phyloP scores from a whole-genome alignment of 352 stramenopile genomes.

The Pythium pyrilobum region DNA sequence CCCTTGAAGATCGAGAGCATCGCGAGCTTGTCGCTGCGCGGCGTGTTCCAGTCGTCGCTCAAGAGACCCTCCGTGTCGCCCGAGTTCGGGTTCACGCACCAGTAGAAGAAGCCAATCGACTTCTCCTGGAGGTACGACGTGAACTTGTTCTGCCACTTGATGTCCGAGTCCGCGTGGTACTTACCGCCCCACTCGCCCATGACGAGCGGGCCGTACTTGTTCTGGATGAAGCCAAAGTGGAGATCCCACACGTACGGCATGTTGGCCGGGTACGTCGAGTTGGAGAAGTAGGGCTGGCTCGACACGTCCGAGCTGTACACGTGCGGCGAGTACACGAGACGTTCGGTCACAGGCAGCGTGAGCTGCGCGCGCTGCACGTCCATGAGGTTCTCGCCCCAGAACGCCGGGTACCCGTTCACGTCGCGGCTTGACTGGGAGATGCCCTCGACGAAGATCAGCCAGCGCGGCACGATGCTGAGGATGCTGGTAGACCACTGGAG shows the following conservation, averaged over 20 bases:
- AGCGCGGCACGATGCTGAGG: constrained; percentile 25
- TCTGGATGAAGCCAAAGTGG: constrained; percentile 45
- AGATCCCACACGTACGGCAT: constrained; percentile 46
- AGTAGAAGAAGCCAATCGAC: constrained; percentile 47
- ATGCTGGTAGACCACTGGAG: constrained; percentile 22
- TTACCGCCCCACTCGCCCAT: constrained; percentile 2
- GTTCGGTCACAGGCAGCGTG: constrained; percentile 26
- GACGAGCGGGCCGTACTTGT: too few relatives aligned
- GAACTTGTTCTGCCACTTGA: constrained; percentile 43
- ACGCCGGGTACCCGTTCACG: constrained; percentile 26
- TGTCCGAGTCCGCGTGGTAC: constrained; percentile 29
- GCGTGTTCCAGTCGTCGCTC: constrained; percentile 49
- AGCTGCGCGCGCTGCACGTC: constrained; percentile 20
- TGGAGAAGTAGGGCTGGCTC: constrained; percentile 40
- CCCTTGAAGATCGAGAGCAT: constrained; percentile 40
- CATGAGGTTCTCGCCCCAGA: constrained; percentile 50
- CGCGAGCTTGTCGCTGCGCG: constrained; percentile 34
- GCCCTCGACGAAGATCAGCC: constrained; percentile 56
- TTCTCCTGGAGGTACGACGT: constrained; percentile 26
- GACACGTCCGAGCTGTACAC: constrained; percentile 40
- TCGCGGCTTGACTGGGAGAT: constrained; percentile 30
- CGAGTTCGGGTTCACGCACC: constrained; percentile 63
- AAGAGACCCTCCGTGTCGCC: constrained; percentile 56
- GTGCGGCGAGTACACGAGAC: constrained; percentile 48
- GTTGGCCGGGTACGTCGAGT: constrained; percentile 31